Conservation (phyloP, 208 protist species). For the Entamoeba nuttalli region DNA sequence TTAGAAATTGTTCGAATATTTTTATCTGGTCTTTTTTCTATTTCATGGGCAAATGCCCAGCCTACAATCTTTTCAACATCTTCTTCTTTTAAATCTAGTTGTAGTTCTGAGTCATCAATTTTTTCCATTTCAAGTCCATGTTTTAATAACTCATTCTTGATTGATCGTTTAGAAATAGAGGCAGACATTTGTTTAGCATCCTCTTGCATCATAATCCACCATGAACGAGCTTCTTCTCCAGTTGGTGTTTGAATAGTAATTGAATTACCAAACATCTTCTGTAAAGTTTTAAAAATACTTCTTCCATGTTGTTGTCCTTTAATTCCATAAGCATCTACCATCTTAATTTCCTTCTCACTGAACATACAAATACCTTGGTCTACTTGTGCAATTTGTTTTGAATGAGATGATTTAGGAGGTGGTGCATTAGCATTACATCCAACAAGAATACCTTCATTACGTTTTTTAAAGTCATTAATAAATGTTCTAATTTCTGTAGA, state of each 20-base stretch:
- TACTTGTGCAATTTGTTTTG: background rate
- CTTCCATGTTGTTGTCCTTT: background rate
- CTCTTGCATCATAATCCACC: background rate
- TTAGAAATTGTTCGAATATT: background rate
- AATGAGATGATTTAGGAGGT: background rate
- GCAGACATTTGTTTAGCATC: background rate
- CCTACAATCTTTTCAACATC: background rate
- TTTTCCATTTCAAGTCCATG: background rate
- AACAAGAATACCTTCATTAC: background rate
- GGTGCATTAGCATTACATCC: background rate
- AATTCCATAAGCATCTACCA: background rate
- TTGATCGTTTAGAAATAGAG: background rate
- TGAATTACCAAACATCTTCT: background rate
- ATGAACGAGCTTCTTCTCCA: background rate
- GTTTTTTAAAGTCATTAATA: background rate
- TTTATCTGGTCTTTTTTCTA: background rate
- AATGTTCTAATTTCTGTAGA: background rate
- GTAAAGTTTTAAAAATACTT: background rate
- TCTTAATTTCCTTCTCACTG: background rate
- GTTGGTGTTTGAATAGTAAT: background rate
- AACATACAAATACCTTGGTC: background rate
- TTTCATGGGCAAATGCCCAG: background rate
- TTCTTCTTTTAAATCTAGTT: background rate
- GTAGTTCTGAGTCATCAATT: background rate
- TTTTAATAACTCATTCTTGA: background rate